phyloP scores from a whole-genome alignment of 2,329 filamentous ascomycete species.

The Fusarium duplospermum region DNA sequence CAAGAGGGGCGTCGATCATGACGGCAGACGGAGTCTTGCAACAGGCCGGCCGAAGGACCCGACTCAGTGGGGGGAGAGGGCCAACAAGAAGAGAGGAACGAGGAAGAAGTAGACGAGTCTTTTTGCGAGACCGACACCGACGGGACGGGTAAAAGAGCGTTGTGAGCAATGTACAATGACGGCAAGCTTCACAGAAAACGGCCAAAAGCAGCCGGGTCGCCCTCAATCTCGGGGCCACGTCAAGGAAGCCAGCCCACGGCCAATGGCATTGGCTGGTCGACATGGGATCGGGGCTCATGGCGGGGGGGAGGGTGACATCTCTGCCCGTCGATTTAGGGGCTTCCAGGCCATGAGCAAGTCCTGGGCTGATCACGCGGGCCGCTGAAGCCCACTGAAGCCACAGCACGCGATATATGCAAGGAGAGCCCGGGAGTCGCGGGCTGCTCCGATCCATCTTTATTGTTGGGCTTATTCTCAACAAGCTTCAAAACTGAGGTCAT shows the following conservation, averaged over 20 bases:
- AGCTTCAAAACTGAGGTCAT: constrained; percentile 5
- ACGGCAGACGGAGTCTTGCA: constrained; percentile 19
- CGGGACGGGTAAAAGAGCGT: background rate
- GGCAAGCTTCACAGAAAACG: constrained; percentile 35
- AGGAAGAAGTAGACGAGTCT: background rate
- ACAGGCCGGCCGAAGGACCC: constrained; percentile 35
- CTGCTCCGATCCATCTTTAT: background rate
- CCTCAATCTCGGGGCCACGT: constrained; percentile 32
- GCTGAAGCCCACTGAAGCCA: constrained; percentile 14
- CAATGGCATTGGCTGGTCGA: constrained; percentile 32
- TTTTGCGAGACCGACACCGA: background rate
- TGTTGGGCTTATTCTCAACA: constrained; percentile 23
- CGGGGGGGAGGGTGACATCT: constrained; percentile 14
- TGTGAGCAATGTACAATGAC: constrained; percentile 39
- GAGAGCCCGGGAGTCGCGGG: background rate
- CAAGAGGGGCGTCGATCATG: constrained; percentile 23
- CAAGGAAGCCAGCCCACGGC: background rate
- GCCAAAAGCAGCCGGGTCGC: constrained; percentile 1
- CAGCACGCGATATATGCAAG: constrained; percentile 9
- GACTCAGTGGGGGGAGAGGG: constrained; percentile 5
- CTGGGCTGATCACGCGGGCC: constrained; percentile 7
- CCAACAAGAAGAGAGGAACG: constrained; percentile 3
- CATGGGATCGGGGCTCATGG: constrained; percentile 29
- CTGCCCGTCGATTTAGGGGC: constrained; percentile 29
- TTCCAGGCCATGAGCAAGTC: background rate